phyloP scores from a whole-genome alignment of 2,329 filamentous ascomycete species.

The Cryoendolithus antarcticus region DNA sequence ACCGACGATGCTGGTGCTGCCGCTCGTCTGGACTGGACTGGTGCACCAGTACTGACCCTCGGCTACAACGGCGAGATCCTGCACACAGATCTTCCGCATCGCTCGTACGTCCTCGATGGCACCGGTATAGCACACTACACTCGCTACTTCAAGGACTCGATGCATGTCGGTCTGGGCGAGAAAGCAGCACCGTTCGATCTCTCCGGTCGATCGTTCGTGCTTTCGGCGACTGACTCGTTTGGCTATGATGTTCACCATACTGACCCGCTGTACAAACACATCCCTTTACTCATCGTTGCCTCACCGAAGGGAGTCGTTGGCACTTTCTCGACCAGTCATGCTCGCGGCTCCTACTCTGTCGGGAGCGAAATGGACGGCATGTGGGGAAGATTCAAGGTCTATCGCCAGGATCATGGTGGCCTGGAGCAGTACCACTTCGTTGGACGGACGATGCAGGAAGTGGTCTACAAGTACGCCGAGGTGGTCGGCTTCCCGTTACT shows the following conservation, averaged over 20 bases:
- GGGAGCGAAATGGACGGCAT: constrained; percentile 64
- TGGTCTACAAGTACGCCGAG: constrained; percentile 54
- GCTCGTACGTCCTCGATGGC: constrained; percentile 54
- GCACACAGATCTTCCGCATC: constrained; percentile 49
- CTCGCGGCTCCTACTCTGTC: constrained; percentile 51
- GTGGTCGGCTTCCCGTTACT: constrained; percentile 56
- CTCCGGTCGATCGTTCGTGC: constrained; percentile 50
- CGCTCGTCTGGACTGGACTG: constrained; percentile 47
- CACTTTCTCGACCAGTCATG: constrained; percentile 55
- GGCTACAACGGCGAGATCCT: constrained; percentile 40
- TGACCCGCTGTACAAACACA: constrained; percentile 65
- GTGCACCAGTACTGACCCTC: constrained; percentile 46
- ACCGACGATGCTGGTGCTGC: constrained; percentile 26
- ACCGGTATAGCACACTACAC: constrained; percentile 54
- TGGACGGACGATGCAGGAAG: constrained; percentile 52
- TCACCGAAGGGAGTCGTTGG: constrained; percentile 52
- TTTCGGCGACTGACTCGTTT: constrained; percentile 60
- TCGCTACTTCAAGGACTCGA: constrained; percentile 46
- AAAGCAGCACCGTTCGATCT: constrained; percentile 64
- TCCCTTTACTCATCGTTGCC: constrained; percentile 58
- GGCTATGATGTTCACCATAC: constrained; percentile 60
- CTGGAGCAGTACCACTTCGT: constrained; percentile 60
- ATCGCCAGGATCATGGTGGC: constrained; percentile 59
- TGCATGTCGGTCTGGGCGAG: constrained; percentile 60
- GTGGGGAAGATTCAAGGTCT: constrained; percentile 64